Base-by-base conservation (phyloP, 2,329 filamentous ascomycete genomes). In the Hirsutella thompsonii region DNA sequence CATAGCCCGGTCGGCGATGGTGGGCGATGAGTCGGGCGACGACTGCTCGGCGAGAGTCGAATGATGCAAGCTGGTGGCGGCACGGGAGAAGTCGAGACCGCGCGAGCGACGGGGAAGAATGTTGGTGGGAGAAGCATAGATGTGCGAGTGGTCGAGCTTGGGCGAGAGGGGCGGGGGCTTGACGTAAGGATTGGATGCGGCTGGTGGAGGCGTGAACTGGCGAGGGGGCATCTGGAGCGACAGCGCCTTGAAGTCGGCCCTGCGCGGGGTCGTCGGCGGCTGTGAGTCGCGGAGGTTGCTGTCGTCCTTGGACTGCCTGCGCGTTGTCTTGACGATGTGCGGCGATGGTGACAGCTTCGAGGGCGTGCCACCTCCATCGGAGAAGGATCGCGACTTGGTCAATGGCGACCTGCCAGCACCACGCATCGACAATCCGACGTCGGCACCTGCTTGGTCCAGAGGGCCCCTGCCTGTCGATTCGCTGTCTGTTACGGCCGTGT, bases 41-140 rank as follows among this genome's bases (percentile, higher is more conserved):
- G 85, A 83, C 57, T 82, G 77, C 51, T 94, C 86, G 42, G 90
- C 89, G 8, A 96, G 74, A 0, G 85, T 96, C 14, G 90, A 95
- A 61, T 96, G 92, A 62, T 96, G 92, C 19, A 98, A 70, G 56
- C 89, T 94, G 10, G 90, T 95, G 46, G 87, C 92, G 10, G 89
- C 89, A 50, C 90, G 76, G 33, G 90, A 90, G 60, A 94, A 96
- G 63, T 96, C 90, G 45, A 95, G 70, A 35, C 90, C 90, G 42
- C 90, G 78, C 23, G 89, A 95, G 46, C 89, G 81, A 48, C 90
- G 79, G 16, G 90, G 90, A 8, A 96, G 72, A 37, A 94, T 83
- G 41, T 89, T 93, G 20, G 84, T 82, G 2, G 89, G 88, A 2
- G 87, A 90, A 34, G 83, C 83, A 65, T 93, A 94, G 37, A 81